phyloP scores from a whole-genome alignment of 352 stramenopile species.

The Pythium aphanidermatum region DNA sequence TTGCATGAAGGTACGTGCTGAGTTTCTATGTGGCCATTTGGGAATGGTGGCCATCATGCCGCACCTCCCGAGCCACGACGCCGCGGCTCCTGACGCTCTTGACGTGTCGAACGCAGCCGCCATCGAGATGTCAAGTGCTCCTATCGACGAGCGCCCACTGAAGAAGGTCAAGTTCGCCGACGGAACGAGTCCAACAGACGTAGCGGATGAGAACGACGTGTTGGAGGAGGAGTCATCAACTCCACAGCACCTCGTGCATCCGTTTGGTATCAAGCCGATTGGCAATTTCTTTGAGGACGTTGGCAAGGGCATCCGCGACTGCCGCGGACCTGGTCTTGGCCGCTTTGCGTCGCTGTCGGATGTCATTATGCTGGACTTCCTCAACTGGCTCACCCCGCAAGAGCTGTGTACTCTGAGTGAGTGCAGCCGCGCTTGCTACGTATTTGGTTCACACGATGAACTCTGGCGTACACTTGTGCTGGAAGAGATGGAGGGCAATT shows the following conservation, averaged over 20 bases:
- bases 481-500: conserved; percentile 62
- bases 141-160: neutral
- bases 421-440: conserved; percentile 61
- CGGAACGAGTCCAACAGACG: neutral
- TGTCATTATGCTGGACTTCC: conserved; percentile 49
- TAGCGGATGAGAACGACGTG: neutral
- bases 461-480: conserved; percentile 79
- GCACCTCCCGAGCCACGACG: no score
- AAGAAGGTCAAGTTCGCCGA: conserved; percentile 11
- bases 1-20: conserved; percentile 10
- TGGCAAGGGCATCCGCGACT: conserved; percentile 52
- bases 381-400: conserved; percentile 47
- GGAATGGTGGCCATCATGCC: conserved; percentile 2
- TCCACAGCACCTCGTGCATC: conserved; percentile 40
- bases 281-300: conserved; percentile 76
- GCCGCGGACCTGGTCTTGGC: conserved; percentile 51
- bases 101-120: neutral
- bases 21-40: conserved; percentile 14
- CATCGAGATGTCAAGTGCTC: no score
- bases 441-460: conserved; percentile 72
- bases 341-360: conserved; percentile 49
- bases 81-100: neutral
- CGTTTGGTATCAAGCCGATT: conserved; percentile 76
- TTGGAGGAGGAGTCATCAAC: neutral
- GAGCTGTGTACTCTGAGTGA: conserved; percentile 38